Conservation (phyloP, 2,329 filamentous ascomycete genomes). For the Trichothecium roseum region DNA sequence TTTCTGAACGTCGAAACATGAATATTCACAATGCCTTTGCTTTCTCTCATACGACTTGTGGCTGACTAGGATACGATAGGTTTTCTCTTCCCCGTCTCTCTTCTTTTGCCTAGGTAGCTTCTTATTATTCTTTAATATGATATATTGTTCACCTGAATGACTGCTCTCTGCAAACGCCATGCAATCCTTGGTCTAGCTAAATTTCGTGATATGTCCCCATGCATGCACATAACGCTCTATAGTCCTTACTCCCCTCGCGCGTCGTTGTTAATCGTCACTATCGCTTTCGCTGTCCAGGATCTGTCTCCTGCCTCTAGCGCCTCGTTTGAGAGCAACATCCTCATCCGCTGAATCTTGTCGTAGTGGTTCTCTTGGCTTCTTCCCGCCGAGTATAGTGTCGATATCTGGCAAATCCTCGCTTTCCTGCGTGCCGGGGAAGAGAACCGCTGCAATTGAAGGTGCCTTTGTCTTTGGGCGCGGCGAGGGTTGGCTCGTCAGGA, state of each 20-base stretch:
- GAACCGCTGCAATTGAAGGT: slow-evolving; percentile 26
- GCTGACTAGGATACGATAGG: too few relatives aligned
- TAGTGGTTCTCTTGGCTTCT: slow-evolving; percentile 20
- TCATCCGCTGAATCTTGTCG: slow-evolving; percentile 6
- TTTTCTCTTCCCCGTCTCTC: too few relatives aligned
- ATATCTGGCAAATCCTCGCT: slow-evolving; percentile 27
- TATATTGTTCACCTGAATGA: too few relatives aligned
- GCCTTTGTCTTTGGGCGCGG: slow-evolving; percentile 9
- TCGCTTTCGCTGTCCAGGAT: slow-evolving; percentile 8
- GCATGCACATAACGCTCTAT: too few relatives aligned
- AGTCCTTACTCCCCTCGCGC: too few relatives aligned
- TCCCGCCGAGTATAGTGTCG: slow-evolving; percentile 12
- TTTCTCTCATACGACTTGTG: too few relatives aligned
- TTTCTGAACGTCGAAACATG: slow-evolving; percentile 32
- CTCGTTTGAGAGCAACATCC: slow-evolving; percentile 1
- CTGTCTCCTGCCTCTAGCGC: background rate
- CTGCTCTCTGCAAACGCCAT: too few relatives aligned
- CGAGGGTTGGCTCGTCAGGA: slow-evolving; percentile 13
- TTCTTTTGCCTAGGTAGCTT: too few relatives aligned
- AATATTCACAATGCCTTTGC: too few relatives aligned
- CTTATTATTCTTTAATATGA: too few relatives aligned
- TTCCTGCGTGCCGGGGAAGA: slow-evolving; percentile 28
- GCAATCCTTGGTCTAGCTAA: too few relatives aligned
- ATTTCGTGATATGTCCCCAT: too few relatives aligned
- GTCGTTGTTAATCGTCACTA: slow-evolving; percentile 1